These are phyloP conservation scores for Mitragyna speciosa DNA, from an alignment of 257 asterid species.

Conservation along the genomic window DNA sequence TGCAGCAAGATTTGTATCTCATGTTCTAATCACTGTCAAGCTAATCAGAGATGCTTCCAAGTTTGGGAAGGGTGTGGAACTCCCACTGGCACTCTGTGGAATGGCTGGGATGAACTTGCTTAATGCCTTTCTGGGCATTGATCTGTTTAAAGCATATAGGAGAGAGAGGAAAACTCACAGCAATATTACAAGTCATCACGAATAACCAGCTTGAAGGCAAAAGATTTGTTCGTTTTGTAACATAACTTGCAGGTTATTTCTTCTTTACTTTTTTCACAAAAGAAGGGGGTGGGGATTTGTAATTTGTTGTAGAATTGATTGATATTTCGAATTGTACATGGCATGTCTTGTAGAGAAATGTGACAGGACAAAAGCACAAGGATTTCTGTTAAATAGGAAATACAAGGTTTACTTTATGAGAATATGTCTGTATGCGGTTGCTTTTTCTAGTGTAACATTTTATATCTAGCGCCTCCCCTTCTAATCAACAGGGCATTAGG, in stretches of 20 bases:
- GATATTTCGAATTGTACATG: not conserved
- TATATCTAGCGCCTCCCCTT: not conserved
- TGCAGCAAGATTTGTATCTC: constrained; percentile 58
- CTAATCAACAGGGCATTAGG: not conserved
- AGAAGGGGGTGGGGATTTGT: not conserved
- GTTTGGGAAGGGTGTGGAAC: constrained; percentile 72
- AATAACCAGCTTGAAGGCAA: constrained; percentile 30
- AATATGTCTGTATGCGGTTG: not conserved
- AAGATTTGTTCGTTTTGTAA: not conserved
- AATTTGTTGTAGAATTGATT: not conserved
- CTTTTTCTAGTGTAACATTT: not conserved
- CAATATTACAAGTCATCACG: constrained; percentile 36
- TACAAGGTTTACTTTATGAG: too few relatives aligned
- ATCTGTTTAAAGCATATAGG: constrained; percentile 62
- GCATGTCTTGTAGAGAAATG: not conserved
- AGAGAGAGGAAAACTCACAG: constrained; percentile 43
- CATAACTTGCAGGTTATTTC: not conserved
- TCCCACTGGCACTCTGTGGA: constrained; percentile 82
- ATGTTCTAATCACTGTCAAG: constrained; percentile 69
- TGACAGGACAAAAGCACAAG: not conserved
- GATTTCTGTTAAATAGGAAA: not conserved
- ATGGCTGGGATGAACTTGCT: constrained; percentile 92
- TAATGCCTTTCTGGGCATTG: constrained; percentile 62
- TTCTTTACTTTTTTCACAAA: not conserved
- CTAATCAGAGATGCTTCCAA: constrained; percentile 67